phyloP scores from a whole-genome alignment of 176 grass and related monocot species.

The Carex cristatella region DNA sequence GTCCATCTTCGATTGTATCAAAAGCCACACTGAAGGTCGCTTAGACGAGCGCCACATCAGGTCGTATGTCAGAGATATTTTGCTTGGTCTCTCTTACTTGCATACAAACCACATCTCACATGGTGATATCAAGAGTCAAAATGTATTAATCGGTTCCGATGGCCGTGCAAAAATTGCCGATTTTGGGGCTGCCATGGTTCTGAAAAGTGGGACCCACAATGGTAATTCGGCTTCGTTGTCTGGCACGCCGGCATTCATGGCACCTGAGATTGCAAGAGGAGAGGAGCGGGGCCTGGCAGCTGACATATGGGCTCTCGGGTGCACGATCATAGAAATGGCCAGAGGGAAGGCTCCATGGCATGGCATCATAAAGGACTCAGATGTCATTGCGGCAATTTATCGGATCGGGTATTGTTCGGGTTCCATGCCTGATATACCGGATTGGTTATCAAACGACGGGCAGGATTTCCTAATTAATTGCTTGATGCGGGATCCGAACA shows the following conservation, averaged over 20 bases:
- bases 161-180: slow-evolving; percentile 60
- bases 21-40: slow-evolving; percentile 1
- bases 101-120: slow-evolving; percentile 44
- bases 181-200: slow-evolving; percentile 55
- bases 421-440: slow-evolving; percentile 13
- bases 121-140: slow-evolving; percentile 54
- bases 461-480: slow-evolving; percentile 37
- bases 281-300: slow-evolving; percentile 26
- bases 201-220: background rate
- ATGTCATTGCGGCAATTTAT: slow-evolving; percentile 25
- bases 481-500: slow-evolving; percentile 24
- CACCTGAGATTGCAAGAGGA: slow-evolving; percentile 28
- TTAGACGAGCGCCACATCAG: slow-evolving; percentile 42
- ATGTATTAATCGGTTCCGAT: slow-evolving; percentile 57
- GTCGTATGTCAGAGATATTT: slow-evolving; percentile 32
- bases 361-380: background rate
- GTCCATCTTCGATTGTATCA: slow-evolving; percentile 45
- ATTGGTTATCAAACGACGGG: slow-evolving; percentile 23
- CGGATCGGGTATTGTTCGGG: slow-evolving; percentile 29
- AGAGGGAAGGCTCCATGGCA: slow-evolving; percentile 35
- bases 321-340: slow-evolving; percentile 34
- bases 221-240: background rate
- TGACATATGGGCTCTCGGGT: slow-evolving; percentile 37
- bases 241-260: slow-evolving; percentile 18
- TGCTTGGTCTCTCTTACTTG: slow-evolving; percentile 54